Evolutionary conservation across 2,329 filamentous ascomycete genomes (phyloP), one percentile per base, ranked within the genome.

Genomic region (Xylaria arbuscula): DNA sequence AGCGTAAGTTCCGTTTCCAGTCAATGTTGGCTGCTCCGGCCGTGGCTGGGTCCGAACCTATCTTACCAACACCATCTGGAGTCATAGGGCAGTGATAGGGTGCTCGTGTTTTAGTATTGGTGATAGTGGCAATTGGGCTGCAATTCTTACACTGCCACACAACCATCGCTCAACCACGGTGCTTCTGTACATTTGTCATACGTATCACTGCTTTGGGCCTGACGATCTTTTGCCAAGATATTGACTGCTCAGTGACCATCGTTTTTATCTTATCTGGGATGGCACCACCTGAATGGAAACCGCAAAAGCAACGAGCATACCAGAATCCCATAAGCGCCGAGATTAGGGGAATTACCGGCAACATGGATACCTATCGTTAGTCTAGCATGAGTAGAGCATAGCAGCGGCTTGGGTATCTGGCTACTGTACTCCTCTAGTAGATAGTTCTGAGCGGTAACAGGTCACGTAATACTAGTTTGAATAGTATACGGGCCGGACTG

Each of bases 271-370:
- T 22, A 47, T 2, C 45, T 47, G 22, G n/a, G 11, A n/a, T n/a
- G n/a, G n/a, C n/a, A n/a, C n/a, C n/a, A n/a, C 22, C 22, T 24
- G 22, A 9, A 48, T 17, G 9, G 19, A 48, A 2, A 2, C 13
- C 32, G 13, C 28, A 54, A 54, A 54, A 54, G 51, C 28, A 54
- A 54, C 28, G 17, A 6, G 40, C 40, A n/a, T 6, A 2, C 34
- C 28, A 8, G 32, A 9, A 4, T 10, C 34, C 9, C 2, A 54
- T 54, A 54, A 54, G 51, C 51, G 51, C 51, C 32, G 34, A 54
- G 51, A 36, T 10, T 36, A 54, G 51, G 32, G 51, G 51, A 15
- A 32, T 53, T 45, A 28, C 50, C 50, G 50, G 22, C 28, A 53
- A 32, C 50, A 53, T 53, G 50, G 50, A 53, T 53, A 15, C 47